Percentiles rank a stretch among this genome's conserved stretches.
These are phyloP conservation scores for Coemansia furcata DNA, from an alignment of 192 early-diverging fungal species.

Conservation along the genomic window DNA sequence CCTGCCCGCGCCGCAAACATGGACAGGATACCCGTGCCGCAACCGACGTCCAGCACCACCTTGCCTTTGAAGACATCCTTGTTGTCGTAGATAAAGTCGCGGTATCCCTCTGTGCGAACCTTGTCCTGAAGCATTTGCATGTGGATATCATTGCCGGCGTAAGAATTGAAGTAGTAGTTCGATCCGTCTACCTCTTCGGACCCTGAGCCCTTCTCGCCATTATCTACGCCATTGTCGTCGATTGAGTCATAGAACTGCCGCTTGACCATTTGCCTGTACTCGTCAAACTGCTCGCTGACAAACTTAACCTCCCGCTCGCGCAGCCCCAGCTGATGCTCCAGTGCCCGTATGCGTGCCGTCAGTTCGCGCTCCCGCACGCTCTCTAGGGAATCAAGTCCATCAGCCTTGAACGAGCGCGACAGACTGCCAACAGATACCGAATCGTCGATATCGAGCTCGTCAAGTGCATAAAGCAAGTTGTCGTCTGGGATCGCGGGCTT, in stretches of 20 bases:
- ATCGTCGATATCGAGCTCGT: conserved; percentile 66
- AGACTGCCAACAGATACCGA: conserved; percentile 21
- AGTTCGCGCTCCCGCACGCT: conserved; percentile 60
- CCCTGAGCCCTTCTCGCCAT: not conserved
- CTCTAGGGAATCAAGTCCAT: conserved; percentile 16
- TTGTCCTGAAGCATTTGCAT: conserved; percentile 97
- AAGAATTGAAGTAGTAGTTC: conserved; percentile 57
- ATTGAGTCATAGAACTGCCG: conserved; percentile 64
- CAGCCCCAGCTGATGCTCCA: conserved; percentile 56
- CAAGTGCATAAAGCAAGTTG: conserved; percentile 68
- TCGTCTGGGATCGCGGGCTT: conserved; percentile 68
- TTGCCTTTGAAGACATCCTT: conserved; percentile 79
- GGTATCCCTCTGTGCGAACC: conserved; percentile 92
- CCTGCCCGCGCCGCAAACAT: conserved; percentile 97
- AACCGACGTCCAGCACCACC: conserved; percentile 91
- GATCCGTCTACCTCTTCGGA: conserved; percentile 15
- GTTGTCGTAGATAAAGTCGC: conserved; percentile 89
- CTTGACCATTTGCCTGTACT: conserved; percentile 69
- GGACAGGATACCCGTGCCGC: conserved; percentile 91
- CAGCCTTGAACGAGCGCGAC: conserved; percentile 4
- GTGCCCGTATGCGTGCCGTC: conserved; percentile 51
- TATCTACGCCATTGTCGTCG: conserved; percentile 14
- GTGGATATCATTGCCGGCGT: conserved; percentile 57
- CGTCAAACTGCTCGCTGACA: conserved; percentile 60
- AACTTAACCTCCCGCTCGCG: conserved; percentile 55